phyloP scores from a whole-genome alignment of 2,329 filamentous ascomycete genomes.

The Pseudocercospora macadamiae region DNA sequence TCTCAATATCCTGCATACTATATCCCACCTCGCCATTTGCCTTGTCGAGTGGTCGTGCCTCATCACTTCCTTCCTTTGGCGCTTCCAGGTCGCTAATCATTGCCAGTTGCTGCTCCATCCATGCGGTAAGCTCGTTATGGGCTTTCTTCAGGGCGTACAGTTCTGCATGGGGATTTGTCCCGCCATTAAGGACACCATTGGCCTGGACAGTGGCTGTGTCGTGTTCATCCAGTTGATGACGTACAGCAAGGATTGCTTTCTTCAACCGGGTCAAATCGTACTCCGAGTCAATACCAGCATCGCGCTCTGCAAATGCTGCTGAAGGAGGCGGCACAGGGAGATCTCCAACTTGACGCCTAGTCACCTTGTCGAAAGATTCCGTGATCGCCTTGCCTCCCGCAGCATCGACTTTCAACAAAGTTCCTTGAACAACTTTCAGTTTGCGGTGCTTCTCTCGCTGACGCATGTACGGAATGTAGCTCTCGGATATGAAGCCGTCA shows the following conservation, averaged over 20 bases:
- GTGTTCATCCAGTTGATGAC: slow-evolving; percentile 28
- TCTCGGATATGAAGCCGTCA: slow-evolving; percentile 22
- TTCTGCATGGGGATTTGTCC: slow-evolving; percentile 22
- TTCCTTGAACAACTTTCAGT: slow-evolving; percentile 32
- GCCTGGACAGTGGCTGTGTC: slow-evolving; percentile 9
- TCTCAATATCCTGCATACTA: slow-evolving; percentile 27
- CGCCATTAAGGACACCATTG: slow-evolving; percentile 3
- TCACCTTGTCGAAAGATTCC: slow-evolving; percentile 32
- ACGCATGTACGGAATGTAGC: slow-evolving; percentile 31
- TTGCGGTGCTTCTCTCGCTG: slow-evolving; percentile 34
- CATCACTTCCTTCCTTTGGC: slow-evolving; percentile 12
- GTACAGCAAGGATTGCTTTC: slow-evolving; percentile 33
- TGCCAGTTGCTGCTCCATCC: slow-evolving; percentile 39
- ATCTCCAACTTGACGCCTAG: slow-evolving; percentile 33
- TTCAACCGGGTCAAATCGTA: slow-evolving; percentile 34
- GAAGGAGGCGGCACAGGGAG: slow-evolving; percentile 31
- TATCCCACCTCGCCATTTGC: slow-evolving; percentile 2
- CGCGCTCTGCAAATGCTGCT: slow-evolving; percentile 23
- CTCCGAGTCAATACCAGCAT: slow-evolving; percentile 29
- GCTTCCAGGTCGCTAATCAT: slow-evolving; percentile 34
- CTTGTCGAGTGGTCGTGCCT: neutral
- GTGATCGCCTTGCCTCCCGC: slow-evolving; percentile 20
- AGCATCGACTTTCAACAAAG: slow-evolving; percentile 25
- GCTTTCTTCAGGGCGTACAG: slow-evolving; percentile 34
- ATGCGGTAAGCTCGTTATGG: slow-evolving; percentile 36